These are phyloP conservation scores for Mycena alexandri DNA, from an alignment of 768 basidiomycete genomes.

Conservation along the genomic window DNA sequence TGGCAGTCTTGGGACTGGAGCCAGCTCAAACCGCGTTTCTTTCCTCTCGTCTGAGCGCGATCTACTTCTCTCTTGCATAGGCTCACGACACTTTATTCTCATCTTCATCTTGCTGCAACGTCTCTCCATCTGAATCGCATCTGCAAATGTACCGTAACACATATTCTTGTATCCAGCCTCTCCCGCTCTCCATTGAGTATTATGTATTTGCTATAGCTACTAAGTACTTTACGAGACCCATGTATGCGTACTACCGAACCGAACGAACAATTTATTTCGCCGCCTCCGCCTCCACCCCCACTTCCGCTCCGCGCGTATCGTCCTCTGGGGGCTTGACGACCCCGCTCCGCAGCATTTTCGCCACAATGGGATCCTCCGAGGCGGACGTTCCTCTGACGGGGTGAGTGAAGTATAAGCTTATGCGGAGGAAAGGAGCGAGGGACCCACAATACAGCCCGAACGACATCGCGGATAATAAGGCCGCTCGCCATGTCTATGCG, in stretches of 20 bases:
- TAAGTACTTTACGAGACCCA: too few species aligned
- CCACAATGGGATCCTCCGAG: constrained; percentile 58
- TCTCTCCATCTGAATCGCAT: background rate
- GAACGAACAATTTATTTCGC: constrained; percentile 15
- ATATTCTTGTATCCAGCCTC: constrained; percentile 19
- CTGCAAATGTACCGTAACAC: too few species aligned
- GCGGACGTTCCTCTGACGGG: constrained; percentile 60
- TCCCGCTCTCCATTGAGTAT: constrained; percentile 9
- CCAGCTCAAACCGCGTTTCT: constrained; percentile 29
- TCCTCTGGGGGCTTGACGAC: constrained; percentile 63
- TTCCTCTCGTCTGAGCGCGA: background rate
- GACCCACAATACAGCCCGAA: constrained; percentile 70
- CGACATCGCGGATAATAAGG: constrained; percentile 76
- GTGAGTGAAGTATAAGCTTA: constrained; percentile 22
- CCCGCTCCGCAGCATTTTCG: constrained; percentile 69
- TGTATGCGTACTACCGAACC: background rate
- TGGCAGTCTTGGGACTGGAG: constrained; percentile 62
- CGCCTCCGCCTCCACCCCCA: background rate
- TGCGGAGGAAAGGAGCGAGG: constrained; percentile 7
- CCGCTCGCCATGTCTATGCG: constrained; percentile 87
- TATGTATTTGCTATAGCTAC: constrained; percentile 23
- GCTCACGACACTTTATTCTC: background rate
- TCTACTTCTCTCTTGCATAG: background rate
- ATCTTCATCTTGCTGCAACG: background rate
- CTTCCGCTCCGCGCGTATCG: constrained; percentile 43